Percentiles rank a stretch among this genome's conserved stretches.
Conservation (phyloP, 2,329 filamentous ascomycete genomes). For the Paecilomyces sp. region DNA sequence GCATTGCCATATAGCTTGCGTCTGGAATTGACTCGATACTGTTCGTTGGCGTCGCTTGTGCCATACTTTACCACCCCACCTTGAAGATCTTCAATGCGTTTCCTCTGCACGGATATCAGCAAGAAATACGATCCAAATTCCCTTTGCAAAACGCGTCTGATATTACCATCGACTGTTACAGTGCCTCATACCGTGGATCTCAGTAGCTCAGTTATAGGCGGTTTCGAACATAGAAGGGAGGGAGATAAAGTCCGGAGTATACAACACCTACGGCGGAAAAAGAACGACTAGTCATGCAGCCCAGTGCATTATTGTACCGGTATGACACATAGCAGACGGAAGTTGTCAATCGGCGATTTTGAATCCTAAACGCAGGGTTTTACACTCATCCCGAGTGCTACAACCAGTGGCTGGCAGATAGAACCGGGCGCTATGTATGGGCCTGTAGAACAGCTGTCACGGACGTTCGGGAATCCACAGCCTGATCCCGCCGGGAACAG, state of each 20-base stretch:
- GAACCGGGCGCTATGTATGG: background rate
- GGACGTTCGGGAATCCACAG: background rate
- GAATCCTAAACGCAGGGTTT: background rate
- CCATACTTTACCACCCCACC: background rate
- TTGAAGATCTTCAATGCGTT: background rate
- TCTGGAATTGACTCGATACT: background rate
- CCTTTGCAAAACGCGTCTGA: background rate
- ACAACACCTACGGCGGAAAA: background rate
- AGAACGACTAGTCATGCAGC: background rate
- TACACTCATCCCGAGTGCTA: background rate
- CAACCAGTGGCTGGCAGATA: background rate
- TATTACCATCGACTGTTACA: background rate
- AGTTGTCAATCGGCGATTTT: background rate
- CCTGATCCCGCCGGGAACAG: background rate
- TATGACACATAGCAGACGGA: background rate
- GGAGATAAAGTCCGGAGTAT: background rate
- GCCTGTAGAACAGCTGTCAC: background rate
- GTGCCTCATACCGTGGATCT: background rate
- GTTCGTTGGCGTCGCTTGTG: background rate
- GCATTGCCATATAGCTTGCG: background rate
- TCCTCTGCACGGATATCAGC: background rate
- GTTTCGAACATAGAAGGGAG: background rate
- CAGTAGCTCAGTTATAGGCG: background rate
- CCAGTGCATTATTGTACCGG: background rate
- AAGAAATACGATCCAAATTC: background rate